Evolutionary conservation across 352 stramenopile genomes (phyloP), one percentile per base, ranked within the genome.

Genomic region (Globisporangium splendens): DNA sequence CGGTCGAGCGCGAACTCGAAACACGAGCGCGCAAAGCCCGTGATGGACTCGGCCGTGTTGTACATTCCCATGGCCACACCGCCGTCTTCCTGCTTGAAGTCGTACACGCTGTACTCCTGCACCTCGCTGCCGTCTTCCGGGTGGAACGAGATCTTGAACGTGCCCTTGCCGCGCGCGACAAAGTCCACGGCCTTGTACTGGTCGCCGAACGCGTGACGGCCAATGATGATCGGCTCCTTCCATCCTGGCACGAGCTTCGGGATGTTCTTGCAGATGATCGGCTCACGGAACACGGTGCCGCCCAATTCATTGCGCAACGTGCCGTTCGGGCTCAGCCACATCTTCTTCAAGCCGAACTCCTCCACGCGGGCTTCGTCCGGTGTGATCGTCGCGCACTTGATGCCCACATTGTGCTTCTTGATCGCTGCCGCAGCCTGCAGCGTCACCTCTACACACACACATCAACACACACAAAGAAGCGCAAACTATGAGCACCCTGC

Each of bases 371-470:
- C 69, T 65, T 95, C 87, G 56, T 96, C 87, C 3, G 87, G 87
- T 42, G 87, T 96, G 72, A 95, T 96, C 48, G 87, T 96, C 50
- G 86, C 87, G 66, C 85, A 96, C 60, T 96, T 96, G 72, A 95
- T 95, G 55, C 85, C 87, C 44, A 93, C 83, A 59, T 91, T 75
- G 70, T 88, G 73, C 61, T 77, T 69, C 59, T 82, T 77, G 68
- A 96, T 96, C 14, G 88, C 86, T 31, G 65, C 59, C 18, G 87
- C 87, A 6, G 87, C 87, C 49, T 94, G 67, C 15, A 94, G 58
- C 50, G 87, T 95, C 57, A 94, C 84, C 57, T 89, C 63, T 79
- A 52, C 44, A 59, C 7, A 41, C 18, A 12, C 7, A 41, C 18
- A 12, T 38, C 44, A 24, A 43, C 12, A 21, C 17, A 31, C 24